A percentile compares a stretch with the other conserved stretches of the same genome.
Evolutionary conservation across 2,329 filamentous ascomycete species (phyloP).

Genomic region (Fusarium brevicatenulatum): DNA sequence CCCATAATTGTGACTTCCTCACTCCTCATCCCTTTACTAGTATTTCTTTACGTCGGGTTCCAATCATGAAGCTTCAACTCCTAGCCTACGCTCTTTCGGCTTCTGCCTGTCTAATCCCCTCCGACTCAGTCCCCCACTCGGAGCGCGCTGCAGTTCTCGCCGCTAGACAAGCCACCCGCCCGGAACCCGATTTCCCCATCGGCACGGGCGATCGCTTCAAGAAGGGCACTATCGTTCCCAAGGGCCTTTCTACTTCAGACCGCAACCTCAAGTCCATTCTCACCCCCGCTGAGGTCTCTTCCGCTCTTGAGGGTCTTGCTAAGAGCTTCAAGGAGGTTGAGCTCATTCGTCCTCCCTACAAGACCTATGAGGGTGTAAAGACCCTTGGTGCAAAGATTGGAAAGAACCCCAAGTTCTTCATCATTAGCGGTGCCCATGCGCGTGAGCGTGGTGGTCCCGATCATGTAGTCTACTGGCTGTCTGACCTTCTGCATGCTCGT

Average conservation of each 20-base stretch:
- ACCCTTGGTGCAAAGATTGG: constrained; percentile 57
- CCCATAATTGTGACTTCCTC: background rate
- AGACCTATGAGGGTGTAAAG: constrained; percentile 55
- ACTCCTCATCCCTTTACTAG: background rate
- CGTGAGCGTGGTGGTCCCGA: constrained; percentile 68
- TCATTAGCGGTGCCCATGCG: constrained; percentile 65
- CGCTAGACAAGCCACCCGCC: constrained; percentile 28
- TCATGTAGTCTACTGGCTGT: constrained; percentile 66
- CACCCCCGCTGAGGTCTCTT: constrained; percentile 57
- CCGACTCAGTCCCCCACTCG: constrained; percentile 45
- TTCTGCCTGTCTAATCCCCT: constrained; percentile 52
- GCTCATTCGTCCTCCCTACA: constrained; percentile 55
- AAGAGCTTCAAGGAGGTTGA: constrained; percentile 51
- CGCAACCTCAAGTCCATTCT: constrained; percentile 55
- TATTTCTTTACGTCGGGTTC: background rate
- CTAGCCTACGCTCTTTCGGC: constrained; percentile 38
- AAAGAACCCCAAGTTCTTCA: constrained; percentile 58
- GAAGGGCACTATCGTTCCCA: constrained; percentile 50
- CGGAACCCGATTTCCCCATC: constrained; percentile 48
- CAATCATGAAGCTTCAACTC: constrained; percentile 45
- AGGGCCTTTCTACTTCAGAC: constrained; percentile 49
- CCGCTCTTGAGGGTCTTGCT: constrained; percentile 56
- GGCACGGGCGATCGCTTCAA: constrained; percentile 56
- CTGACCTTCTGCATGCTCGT: constrained; percentile 65
- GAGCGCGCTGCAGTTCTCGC: constrained; percentile 17